Evolutionary conservation across 1,284 basidiomycete species (phyloP), one percentile per base, ranked within the genome.

Genomic region (Vanrija pseudolonga): DNA sequence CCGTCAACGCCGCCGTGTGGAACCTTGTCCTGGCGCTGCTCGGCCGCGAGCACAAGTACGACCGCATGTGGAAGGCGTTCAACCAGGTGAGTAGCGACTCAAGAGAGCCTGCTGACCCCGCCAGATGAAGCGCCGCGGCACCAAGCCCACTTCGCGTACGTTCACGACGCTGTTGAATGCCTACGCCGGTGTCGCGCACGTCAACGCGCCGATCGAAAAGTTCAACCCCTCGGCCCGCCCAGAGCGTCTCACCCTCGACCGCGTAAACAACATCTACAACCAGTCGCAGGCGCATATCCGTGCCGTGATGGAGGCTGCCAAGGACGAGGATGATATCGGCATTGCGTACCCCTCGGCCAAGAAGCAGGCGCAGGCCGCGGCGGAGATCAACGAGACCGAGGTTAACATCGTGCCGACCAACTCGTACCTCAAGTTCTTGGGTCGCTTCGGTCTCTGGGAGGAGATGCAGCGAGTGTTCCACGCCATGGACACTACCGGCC

Each of bases 51-150:
- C 55, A 57, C 26, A 67, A 62, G 50, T 65, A 70, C 48, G 57
- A 65, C 19, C 47, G 55, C 24, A 69, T 75, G 66, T 76, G 68
- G 64, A 68, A 62, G 43, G 42, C 59, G 7, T 73, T 66, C 56
- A 73, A 76, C 52, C 59, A 68, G 46, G 72, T 74, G 57, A 60
- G 72, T 67, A n/a, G 1, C 1, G 2, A 4, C 23, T 8, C n/a
- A n/a, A n/a, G 38, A 15, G 6, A 14, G 12, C 2, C 0, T 7
- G 9, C 22, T 20, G 46, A 48, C n/a, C 45, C 26, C 6, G n/a
- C 8, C 48, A 75, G 74, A 77, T 77, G 76, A 76, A 76, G 59
- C 74, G 72, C 51, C 57, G 69, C 23, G 68, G 67, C n/a, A 64
- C 72, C 17, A 50, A 52, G 18, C 72, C 76, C 0, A 65, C 64